Base-by-base conservation (phyloP, 2,329 filamentous ascomycete species). In the Colletotrichum noveboracense region DNA sequence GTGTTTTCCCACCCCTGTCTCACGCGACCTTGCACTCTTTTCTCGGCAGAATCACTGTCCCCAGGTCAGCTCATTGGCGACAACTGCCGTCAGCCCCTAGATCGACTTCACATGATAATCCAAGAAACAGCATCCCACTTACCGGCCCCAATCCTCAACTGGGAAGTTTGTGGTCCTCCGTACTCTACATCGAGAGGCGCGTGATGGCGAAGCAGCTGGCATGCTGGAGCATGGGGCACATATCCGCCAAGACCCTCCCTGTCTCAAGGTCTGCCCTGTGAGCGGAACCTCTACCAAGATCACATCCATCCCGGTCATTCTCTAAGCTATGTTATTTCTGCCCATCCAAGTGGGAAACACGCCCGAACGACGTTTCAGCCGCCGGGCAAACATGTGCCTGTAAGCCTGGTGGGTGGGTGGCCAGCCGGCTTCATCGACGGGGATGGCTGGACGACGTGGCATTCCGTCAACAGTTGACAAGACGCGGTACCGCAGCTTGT, bases 391-490 rank as follows among this genome's bases (percentile, higher is more conserved):
- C 30, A 38, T 36, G 30, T 10, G 12, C n/a, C 30, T 16, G 36
- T 30, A 62, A 52, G 14, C 21, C 43, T 30, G 43, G 30, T 69
- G n/a, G 65, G 55, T 16, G 43, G 43, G 58, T 48, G 32, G 62
- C 38, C n/a, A 21, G 21, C 38, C 24, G 26, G 18, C 48, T 52
- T 62, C 34, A 13, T 26, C n/a, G 74, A 66, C 74, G 64, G 70
- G 74, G 64, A 76, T 74, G 64, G 70, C 74, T 60, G 12, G 70
- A 74, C 70, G 14, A 76, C 58, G 65, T 69, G 70, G 34, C 70
- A 30, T 21, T 30, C 60, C 64, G 21, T 21, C 65, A 28, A 65
- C 65, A 48, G 58, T 52, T 74, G 65, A 65, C 64, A 68, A 30
- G 67, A 61, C 28, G 24, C 58, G 32, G 55, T 24, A 55, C 30